Base-by-base conservation (phyloP, 257 asterid species). In the Rhazya stricta region DNA sequence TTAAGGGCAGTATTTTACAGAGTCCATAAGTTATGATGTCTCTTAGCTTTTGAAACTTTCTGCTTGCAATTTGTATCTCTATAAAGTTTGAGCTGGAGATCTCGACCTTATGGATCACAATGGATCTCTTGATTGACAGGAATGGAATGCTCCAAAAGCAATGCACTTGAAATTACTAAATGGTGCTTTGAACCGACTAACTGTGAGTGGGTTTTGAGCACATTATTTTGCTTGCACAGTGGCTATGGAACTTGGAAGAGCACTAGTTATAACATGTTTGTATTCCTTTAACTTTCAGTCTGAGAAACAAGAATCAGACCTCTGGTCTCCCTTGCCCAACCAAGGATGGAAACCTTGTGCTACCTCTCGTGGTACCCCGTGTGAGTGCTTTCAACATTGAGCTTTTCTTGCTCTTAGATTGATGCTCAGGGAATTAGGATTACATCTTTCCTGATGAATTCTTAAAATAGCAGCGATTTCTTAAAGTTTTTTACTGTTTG, bases 271-370 rank as follows among this genome's bases (percentile, higher is more conserved):
- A 41, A 72, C 71, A 54, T 56, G 61, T 3, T 7, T 21, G 12
- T 74, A 32, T 39, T 69, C 45, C 16, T 61, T 45, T 1, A 25
- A 56, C 70, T 77, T 80, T 60, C 69, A 85, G 89, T 73, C 79
- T 46, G 71, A 65, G 51, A 73, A 73, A 73, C 82, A 85, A 69
- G 76, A 78, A 34, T 74, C 80, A 56, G 81, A 80, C 27, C 78
- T 82, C 45, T 85, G 89, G 89, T 82, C 85, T 27, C 85, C 86
- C 63, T 82, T 85, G 80, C 78, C 85, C 67, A 58, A 76, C 63
- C 89, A 85, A 78, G 86, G 85, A 56, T 80, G 89, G 89, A 79
- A 77, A 70, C 80, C 80, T 65, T 82, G 89, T 6, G 32, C 68
- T 29, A 73, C 76, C 37, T 73, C 81, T 10, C 71, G 36, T 46